phyloP scores from a whole-genome alignment of 495 filamentous ascomycete species.

The Talaromyces thailandensis region DNA sequence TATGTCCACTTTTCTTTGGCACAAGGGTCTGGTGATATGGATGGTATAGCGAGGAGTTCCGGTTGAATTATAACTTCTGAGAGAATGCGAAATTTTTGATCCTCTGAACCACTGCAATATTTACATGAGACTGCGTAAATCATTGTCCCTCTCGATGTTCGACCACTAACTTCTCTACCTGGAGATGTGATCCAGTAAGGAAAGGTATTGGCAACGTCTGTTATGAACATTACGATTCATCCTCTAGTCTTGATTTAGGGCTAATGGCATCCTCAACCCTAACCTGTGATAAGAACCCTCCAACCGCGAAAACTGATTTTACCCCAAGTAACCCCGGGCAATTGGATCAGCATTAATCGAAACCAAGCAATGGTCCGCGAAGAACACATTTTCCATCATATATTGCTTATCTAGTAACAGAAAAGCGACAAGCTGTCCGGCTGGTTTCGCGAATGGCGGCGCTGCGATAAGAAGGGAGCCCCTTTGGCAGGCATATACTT shows the following conservation, averaged over 20 bases:
- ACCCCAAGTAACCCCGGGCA: background rate
- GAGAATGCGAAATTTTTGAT: background rate
- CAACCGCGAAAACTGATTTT: background rate
- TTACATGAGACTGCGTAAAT: too few species aligned
- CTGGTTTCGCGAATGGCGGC: background rate
- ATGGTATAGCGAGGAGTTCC: background rate
- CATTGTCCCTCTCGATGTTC: too few species aligned
- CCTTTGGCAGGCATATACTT: background rate
- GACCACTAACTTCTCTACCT: too few species aligned
- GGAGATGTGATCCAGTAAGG: too few species aligned
- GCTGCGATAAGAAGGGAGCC: background rate
- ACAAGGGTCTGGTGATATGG: background rate
- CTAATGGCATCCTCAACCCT: too few species aligned
- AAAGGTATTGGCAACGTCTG: too few species aligned
- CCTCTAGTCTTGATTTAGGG: too few species aligned
- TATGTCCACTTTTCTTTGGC: constrained; percentile 2
- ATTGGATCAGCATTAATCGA: background rate
- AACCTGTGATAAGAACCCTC: background rate
- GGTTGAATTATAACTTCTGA: background rate
- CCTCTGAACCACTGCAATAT: background rate
- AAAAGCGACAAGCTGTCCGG: background rate
- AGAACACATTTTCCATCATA: too few species aligned
- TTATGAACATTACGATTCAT: too few species aligned
- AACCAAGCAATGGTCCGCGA: background rate
- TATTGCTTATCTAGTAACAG: background rate